These are phyloP conservation scores for Fusarium anguioides DNA, from an alignment of 2,329 filamentous ascomycete species.

Conservation along the genomic window DNA sequence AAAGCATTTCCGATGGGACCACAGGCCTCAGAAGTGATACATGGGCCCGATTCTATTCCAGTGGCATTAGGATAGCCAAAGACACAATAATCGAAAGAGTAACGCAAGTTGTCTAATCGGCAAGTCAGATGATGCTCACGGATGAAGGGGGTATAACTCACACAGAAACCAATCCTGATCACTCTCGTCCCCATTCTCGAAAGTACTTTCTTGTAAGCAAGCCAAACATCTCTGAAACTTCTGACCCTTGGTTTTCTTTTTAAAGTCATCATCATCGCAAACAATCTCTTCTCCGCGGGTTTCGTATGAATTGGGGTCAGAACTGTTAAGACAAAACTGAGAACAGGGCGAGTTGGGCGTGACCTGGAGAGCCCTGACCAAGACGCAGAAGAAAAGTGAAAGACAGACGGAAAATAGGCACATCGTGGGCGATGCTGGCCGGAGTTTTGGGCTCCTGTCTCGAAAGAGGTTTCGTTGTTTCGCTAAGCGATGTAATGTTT, in stretches of 20 bases:
- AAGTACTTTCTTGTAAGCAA: constrained; percentile 65
- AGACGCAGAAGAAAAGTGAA: constrained; percentile 8
- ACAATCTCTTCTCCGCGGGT: constrained; percentile 59
- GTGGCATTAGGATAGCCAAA: constrained; percentile 64
- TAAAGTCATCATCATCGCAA: constrained; percentile 60
- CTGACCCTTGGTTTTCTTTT: constrained; percentile 51
- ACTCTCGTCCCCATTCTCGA: constrained; percentile 58
- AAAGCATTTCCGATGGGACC: constrained; percentile 57
- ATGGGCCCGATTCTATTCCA: constrained; percentile 58
- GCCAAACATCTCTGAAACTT: constrained; percentile 63
- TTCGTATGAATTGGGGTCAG: constrained; percentile 59
- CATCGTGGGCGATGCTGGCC: constrained; percentile 5
- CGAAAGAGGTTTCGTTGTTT: constrained; percentile 8
- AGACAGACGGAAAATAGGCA: constrained; percentile 7
- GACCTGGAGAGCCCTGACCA: constrained; percentile 59
- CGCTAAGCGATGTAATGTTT: not conserved
- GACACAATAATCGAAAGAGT: constrained; percentile 63
- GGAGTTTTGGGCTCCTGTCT: constrained; percentile 8
- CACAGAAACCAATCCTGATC: constrained; percentile 68
- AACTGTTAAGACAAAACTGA: constrained; percentile 59
- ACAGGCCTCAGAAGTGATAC: constrained; percentile 63
- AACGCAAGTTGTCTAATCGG: constrained; percentile 63
- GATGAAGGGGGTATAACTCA: constrained; percentile 49
- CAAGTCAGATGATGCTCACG: not conserved
- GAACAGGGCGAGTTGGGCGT: constrained; percentile 66